A percentile compares a stretch with the other conserved stretches of the same genome.
phyloP scores from a whole-genome alignment of 192 early-diverging fungal species.

The Phlyctochytrium planicorne region DNA sequence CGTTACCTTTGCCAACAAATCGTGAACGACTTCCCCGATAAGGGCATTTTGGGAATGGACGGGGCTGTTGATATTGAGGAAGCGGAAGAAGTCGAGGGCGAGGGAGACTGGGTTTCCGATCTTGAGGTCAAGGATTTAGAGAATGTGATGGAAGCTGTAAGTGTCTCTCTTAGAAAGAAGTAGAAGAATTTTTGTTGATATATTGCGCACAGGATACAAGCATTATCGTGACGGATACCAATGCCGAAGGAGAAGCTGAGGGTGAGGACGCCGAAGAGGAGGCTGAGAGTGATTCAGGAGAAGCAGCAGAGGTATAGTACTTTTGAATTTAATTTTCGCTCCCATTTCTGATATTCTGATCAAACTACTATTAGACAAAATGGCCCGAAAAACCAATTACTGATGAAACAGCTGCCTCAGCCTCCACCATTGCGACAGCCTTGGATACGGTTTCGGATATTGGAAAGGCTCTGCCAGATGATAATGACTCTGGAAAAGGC shows the following conservation, averaged over 20 bases:
- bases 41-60: constrained; percentile 53
- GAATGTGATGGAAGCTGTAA: constrained; percentile 31
- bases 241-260: no score
- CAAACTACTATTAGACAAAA: not conserved
- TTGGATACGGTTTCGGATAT: not conserved
- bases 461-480: not conserved
- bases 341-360: no score
- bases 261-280: no score
- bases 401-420: not conserved
- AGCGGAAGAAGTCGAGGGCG: constrained; percentile 35
- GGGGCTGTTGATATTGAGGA: constrained; percentile 61
- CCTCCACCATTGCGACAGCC: no score
- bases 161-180: constrained; percentile 1
- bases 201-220: no score
- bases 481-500: not conserved
- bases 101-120: constrained; percentile 13
- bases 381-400: not conserved
- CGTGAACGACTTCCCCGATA: constrained; percentile 67
- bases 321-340: no score
- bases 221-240: no score
- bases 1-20: constrained; percentile 69
- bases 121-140: constrained; percentile 39
- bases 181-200: no score
- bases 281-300: no score
- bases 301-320: no score